Percentiles rank a stretch among this genome's conserved stretches.
phyloP scores from a whole-genome alignment of 805 yeast species.

The Zygosaccharomyces kombuchaensis region DNA sequence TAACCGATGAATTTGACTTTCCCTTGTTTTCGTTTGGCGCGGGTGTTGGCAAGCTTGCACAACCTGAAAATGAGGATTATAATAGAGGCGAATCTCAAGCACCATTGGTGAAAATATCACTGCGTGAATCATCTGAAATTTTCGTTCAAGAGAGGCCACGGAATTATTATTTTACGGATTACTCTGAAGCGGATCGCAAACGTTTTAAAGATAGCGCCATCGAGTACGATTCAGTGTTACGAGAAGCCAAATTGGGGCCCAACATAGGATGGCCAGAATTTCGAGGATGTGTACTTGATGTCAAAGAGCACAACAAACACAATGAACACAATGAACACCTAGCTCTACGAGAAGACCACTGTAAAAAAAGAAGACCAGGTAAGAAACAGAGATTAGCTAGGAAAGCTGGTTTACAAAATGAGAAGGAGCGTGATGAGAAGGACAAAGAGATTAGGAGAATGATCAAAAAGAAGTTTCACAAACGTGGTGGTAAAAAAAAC shows the following conservation, averaged over 20 bases:
- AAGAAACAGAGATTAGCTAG: conserved; percentile 33
- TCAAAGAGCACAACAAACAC: conserved; percentile 16
- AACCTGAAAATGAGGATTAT: not conserved
- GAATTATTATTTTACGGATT: conserved; percentile 23
- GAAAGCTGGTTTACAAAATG: conserved; percentile 22
- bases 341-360: conserved; percentile 10
- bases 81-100: conserved; percentile 12
- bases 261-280: conserved; percentile 12
- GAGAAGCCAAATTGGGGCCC: conserved; percentile 11
- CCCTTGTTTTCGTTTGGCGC: conserved; percentile 28
- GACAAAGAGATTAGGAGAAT: conserved; percentile 25
- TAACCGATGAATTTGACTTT: conserved; percentile 28
- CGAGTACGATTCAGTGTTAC: conserved; percentile 15
- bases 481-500: conserved; percentile 37
- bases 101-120: conserved; percentile 26
- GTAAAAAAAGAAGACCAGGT: conserved; percentile 30
- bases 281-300: conserved; percentile 17
- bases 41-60: not conserved
- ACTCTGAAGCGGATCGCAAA: conserved; percentile 12
- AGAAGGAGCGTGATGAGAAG: conserved; percentile 23
- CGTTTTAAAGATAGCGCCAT: conserved; percentile 22
- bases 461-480: conserved; percentile 33
- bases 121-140: conserved; percentile 22
- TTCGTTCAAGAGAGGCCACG: conserved; percentile 23
- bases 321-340: conserved; percentile 18